Percentiles rank a stretch among this genome's conserved stretches.
Conservation (phyloP, 1,284 basidiomycete genomes). For the Phaffia rhodozyma region DNA sequence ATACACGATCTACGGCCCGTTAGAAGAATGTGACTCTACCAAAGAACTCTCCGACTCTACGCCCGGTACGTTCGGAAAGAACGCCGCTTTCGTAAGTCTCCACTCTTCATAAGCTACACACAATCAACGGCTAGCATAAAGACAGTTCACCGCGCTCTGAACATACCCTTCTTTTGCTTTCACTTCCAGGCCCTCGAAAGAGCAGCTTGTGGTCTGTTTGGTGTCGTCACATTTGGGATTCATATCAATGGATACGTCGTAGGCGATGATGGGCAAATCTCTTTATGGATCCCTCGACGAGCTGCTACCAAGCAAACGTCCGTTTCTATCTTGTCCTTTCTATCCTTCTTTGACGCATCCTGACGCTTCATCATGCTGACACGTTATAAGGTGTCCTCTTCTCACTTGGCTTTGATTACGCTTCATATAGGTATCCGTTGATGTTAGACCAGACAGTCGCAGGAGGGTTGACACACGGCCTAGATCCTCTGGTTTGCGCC, state of each 20-base stretch:
- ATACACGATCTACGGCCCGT: constrained; percentile 16
- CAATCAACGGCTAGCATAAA: no score
- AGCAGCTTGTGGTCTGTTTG: constrained; percentile 17
- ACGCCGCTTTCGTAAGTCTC: constrained; percentile 10
- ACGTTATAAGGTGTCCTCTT: background rate
- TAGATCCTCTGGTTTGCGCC: constrained; percentile 53
- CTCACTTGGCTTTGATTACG: background rate
- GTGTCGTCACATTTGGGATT: constrained; percentile 16
- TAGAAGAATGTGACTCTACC: background rate
- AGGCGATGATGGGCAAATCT: constrained; percentile 28
- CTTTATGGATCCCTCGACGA: constrained; percentile 71
- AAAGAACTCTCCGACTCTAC: background rate
- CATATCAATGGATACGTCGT: constrained; percentile 14
- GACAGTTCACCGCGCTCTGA: no score
- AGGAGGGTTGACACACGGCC: constrained; percentile 49
- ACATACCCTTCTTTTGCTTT: no score
- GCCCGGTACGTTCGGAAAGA: constrained; percentile 1
- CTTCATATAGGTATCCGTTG: background rate
- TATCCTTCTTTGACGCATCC: background rate
- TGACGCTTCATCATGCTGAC: no score
- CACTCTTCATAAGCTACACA: no score
- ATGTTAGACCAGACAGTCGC: constrained; percentile 42
- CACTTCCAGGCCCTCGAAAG: constrained; percentile 3
- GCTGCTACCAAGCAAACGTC: constrained; percentile 70
- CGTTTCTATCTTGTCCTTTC: constrained; percentile 25